These are phyloP conservation scores for Phytophthora idaei DNA, from an alignment of 352 stramenopile species.

Conservation along the genomic window DNA sequence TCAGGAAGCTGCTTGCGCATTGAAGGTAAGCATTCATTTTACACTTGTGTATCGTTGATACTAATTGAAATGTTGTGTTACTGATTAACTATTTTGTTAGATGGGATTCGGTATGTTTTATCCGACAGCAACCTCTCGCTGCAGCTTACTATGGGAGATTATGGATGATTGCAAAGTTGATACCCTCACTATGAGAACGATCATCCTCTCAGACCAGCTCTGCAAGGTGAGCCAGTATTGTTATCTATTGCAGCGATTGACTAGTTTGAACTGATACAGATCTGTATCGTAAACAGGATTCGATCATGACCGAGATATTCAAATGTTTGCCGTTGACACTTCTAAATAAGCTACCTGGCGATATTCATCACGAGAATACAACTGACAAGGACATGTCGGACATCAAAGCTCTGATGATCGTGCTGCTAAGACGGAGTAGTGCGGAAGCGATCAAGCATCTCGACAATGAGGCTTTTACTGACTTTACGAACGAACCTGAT, in stretches of 20 bases:
- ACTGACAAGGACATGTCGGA: conserved; percentile 10
- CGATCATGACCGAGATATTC: conserved; percentile 35
- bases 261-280: conserved; percentile 1
- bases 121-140: conserved; percentile 19
- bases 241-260: not conserved
- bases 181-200: conserved; percentile 28
- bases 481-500: conserved; percentile 25
- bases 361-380: conserved; percentile 4
- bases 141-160: conserved; percentile 30
- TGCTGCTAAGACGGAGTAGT: conserved; percentile 31
- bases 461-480: conserved; percentile 20
- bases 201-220: conserved; percentile 31
- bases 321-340: conserved; percentile 16
- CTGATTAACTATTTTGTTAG: conserved; percentile 27
- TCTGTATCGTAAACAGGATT: conserved; percentile 19
- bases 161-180: conserved; percentile 17
- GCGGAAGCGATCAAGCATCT: conserved; percentile 27
- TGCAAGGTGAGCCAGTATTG: conserved; percentile 22
- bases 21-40: conserved; percentile 43
- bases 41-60: not conserved
- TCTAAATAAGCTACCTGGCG: not conserved
- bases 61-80: not conserved
- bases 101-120: conserved; percentile 63
- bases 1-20: conserved; percentile 43
- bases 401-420: conserved; percentile 32